phyloP scores from a whole-genome alignment of 768 basidiomycete genomes.

The Russula emetica region DNA sequence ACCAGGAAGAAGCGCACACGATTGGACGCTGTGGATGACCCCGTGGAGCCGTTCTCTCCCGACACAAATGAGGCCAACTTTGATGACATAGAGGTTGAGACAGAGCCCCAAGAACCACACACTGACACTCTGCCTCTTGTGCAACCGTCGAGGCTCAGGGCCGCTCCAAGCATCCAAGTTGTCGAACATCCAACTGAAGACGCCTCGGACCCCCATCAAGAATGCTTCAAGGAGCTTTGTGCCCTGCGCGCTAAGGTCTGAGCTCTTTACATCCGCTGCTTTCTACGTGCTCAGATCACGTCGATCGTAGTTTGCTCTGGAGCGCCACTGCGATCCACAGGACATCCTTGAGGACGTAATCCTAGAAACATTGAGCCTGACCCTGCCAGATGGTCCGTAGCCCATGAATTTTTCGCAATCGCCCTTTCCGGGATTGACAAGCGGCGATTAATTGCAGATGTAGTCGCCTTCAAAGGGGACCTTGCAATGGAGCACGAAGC shows the following conservation, averaged over 20 bases:
- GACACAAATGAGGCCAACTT: conserved; percentile 11
- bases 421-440: conserved; percentile 1
- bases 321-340: conserved; percentile 28
- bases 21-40: background rate
- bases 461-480: background rate
- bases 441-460: conserved; percentile 1
- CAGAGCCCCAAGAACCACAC: background rate
- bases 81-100: conserved; percentile 17
- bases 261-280: background rate
- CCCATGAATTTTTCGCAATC: background rate
- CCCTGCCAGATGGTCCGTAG: conserved; percentile 41
- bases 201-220: background rate
- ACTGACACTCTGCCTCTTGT: background rate
- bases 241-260: conserved; percentile 24
- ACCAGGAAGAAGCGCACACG: conserved; percentile 14
- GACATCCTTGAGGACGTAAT: conserved; percentile 37
- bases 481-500: conserved; percentile 7
- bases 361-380: conserved; percentile 38
- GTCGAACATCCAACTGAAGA: background rate
- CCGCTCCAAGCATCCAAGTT: conserved; percentile 10
- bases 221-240: conserved; percentile 19
- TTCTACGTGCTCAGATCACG: background rate
- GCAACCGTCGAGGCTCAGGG: conserved; percentile 9
- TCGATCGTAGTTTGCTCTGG: conserved; percentile 3
- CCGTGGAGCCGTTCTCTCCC: conserved; percentile 14